Conservation (phyloP, 2,329 filamentous ascomycete genomes). For the Phyllosticta citrichinensis region DNA sequence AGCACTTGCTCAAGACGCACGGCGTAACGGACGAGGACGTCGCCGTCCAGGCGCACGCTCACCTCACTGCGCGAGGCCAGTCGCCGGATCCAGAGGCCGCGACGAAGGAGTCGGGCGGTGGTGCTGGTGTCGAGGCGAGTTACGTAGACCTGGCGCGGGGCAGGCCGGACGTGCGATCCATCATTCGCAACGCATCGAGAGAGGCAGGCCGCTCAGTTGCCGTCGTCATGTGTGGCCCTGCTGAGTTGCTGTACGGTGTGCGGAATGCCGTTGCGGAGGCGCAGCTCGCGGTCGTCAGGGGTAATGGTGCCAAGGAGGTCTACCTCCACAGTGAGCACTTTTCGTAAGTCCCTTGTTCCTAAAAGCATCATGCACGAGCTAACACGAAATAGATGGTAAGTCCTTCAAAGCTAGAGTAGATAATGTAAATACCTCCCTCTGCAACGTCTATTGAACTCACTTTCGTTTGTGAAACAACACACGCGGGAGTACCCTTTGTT, state of each 20-base stretch:
- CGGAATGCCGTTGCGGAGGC: constrained; percentile 11
- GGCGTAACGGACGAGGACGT: background rate
- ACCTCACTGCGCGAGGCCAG: constrained; percentile 1
- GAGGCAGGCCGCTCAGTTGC: background rate
- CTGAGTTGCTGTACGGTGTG: constrained; percentile 11
- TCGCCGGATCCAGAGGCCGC: background rate
- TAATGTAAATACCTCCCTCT: background rate
- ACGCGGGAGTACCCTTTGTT: too few species aligned
- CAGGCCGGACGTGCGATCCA: background rate
- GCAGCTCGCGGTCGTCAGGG: background rate
- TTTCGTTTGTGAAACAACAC: too few species aligned
- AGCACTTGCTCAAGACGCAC: constrained; percentile 3
- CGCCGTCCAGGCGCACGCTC: constrained; percentile 6
- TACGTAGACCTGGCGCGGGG: background rate
- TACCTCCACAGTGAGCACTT: constrained; percentile 13
- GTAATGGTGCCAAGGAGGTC: constrained; percentile 7
- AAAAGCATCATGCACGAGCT: background rate
- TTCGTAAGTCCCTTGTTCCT: constrained; percentile 3
- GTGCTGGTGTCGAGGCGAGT: background rate
- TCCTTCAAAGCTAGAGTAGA: background rate
- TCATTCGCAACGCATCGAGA: background rate
- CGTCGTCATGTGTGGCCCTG: constrained; percentile 12
- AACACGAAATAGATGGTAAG: background rate
- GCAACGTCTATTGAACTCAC: too few species aligned
- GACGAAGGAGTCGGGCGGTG: background rate